Percentiles rank a stretch among this genome's conserved stretches.
phyloP scores from a whole-genome alignment of 208 protist species.

The Trypanosoma caninum region DNA sequence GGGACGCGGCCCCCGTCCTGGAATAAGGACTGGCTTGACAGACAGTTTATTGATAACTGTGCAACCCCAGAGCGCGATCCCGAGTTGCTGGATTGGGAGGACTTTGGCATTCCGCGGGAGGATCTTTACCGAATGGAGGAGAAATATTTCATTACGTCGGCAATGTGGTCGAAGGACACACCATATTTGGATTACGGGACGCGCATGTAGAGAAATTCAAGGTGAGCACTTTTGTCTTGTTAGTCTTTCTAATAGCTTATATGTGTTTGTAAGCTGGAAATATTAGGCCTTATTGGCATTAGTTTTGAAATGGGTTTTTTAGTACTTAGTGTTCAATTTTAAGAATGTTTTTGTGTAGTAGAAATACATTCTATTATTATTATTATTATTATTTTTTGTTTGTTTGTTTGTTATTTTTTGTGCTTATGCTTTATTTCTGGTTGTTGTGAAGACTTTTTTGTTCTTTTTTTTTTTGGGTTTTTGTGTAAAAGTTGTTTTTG shows the following conservation, averaged over 20 bases:
- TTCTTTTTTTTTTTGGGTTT: no score
- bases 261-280: neutral
- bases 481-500: no score
- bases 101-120: constrained; percentile 89
- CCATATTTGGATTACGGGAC: constrained; percentile 69
- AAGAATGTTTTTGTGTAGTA: no score
- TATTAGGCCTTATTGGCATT: no score
- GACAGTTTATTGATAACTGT: constrained; percentile 88
- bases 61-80: constrained; percentile 87
- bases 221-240: no score
- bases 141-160: constrained; percentile 88
- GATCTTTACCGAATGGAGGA: constrained; percentile 90
- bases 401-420: no score
- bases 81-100: constrained; percentile 89
- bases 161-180: constrained; percentile 73
- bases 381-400: no score
- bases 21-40: constrained; percentile 88
- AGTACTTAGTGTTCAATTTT: no score
- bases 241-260: neutral
- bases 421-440: no score
- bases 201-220: constrained; percentile 52
- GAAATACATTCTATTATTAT: no score
- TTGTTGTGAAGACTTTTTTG: no score
- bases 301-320: no score
- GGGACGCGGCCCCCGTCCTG: constrained; percentile 72